A percentile compares a stretch with the other conserved stretches of the same genome.
These are phyloP conservation scores for Nakataea oryzae DNA, from an alignment of 2,329 filamentous ascomycete species.

Conservation along the genomic window DNA sequence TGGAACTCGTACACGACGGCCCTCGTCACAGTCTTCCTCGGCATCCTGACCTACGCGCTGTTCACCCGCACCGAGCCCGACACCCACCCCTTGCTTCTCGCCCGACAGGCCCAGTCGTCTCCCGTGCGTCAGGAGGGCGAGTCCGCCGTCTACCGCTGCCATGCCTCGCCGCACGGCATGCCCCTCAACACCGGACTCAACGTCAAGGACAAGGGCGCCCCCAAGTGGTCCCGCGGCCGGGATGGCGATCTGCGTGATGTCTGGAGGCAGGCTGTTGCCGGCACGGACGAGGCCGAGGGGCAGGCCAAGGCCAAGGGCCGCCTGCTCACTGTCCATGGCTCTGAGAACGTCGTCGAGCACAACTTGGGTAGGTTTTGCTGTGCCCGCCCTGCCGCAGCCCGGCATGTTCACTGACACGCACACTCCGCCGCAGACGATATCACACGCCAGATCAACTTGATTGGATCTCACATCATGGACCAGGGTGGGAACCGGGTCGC, in stretches of 20 bases:
- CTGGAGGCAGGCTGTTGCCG: slow-evolving; percentile 65
- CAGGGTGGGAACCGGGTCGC: slow-evolving; percentile 68
- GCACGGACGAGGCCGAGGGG: slow-evolving; percentile 53
- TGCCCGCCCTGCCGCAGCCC: not conserved
- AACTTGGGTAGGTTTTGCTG: slow-evolving; percentile 36
- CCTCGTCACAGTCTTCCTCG: slow-evolving; percentile 55
- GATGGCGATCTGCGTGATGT: slow-evolving; percentile 88
- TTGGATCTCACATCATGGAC: slow-evolving; percentile 67
- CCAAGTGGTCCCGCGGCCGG: slow-evolving; percentile 73
- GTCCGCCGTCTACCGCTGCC: slow-evolving; percentile 76
- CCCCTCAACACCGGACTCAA: slow-evolving; percentile 67
- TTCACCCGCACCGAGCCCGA: slow-evolving; percentile 71
- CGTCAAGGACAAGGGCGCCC: slow-evolving; percentile 68
- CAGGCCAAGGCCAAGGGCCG: slow-evolving; percentile 49
- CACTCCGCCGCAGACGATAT: slow-evolving; percentile 43
- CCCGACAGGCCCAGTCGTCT: slow-evolving; percentile 69
- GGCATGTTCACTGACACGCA: not conserved
- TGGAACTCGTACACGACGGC: slow-evolving; percentile 77
- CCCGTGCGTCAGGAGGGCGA: slow-evolving; percentile 75
- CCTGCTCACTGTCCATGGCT: slow-evolving; percentile 71
- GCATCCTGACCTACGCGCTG: slow-evolving; percentile 61
- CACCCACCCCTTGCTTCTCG: slow-evolving; percentile 82
- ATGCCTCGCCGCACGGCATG: slow-evolving; percentile 76
- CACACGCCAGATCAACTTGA: slow-evolving; percentile 76
- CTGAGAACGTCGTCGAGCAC: slow-evolving; percentile 64